Conservation (phyloP, 1,139 yeast species). For the Debaryomyces nepalensis region DNA sequence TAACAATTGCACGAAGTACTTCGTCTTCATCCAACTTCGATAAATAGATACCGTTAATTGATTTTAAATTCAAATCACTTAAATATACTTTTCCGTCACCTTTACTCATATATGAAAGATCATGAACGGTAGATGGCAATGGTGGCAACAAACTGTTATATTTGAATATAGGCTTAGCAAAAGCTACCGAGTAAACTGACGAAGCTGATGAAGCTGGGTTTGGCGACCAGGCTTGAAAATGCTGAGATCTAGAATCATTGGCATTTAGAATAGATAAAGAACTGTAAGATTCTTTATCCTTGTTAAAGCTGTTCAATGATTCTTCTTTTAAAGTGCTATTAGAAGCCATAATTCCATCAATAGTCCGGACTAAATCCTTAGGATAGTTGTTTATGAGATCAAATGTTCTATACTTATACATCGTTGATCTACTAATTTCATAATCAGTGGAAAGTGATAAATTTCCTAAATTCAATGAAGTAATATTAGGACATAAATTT, state of each 20-base stretch:
- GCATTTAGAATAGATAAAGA: slow-evolving; percentile 13
- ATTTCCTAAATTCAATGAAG: slow-evolving; percentile 54
- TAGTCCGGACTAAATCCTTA: slow-evolving; percentile 29
- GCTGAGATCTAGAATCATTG: slow-evolving; percentile 9
- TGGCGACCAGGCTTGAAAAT: background rate
- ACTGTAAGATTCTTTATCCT: slow-evolving; percentile 3
- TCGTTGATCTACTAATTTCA: slow-evolving; percentile 40
- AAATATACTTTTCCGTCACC: slow-evolving; percentile 49
- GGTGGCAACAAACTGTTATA: slow-evolving; percentile 48
- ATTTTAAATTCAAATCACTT: slow-evolving; percentile 47
- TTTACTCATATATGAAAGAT: slow-evolving; percentile 32
- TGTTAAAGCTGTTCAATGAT: slow-evolving; percentile 19
- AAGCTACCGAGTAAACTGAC: slow-evolving; percentile 35
- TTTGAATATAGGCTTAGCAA: slow-evolving; percentile 35
- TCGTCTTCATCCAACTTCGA: slow-evolving; percentile 42
- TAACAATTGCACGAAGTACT: slow-evolving; percentile 37
- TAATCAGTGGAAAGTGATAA: slow-evolving; percentile 64
- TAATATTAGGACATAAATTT: slow-evolving; percentile 60
- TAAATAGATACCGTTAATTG: slow-evolving; percentile 40
- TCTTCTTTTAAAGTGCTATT: slow-evolving; percentile 14
- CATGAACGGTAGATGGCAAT: slow-evolving; percentile 32
- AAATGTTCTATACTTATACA: slow-evolving; percentile 43
- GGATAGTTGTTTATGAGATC: slow-evolving; percentile 47
- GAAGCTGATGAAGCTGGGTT: slow-evolving; percentile 32
- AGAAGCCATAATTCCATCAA: slow-evolving; percentile 29